phyloP scores from a whole-genome alignment of 129 eudicot species.

The Chrysanthemum makinoi region DNA sequence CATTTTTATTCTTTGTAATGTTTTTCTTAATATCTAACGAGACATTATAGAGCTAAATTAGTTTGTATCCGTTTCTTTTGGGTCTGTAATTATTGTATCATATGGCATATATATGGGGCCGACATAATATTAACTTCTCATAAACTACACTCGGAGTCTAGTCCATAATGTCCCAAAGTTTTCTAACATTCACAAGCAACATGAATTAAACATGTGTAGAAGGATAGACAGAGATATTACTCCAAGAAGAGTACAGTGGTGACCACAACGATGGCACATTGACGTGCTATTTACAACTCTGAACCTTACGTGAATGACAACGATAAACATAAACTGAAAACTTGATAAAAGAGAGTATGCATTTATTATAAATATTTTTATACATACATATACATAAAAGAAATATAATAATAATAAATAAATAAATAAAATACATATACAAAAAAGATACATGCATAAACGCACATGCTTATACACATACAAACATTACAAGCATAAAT shows the following conservation, averaged over 20 bases:
- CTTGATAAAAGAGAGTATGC: constrained; percentile 7
- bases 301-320: background rate
- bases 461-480: constrained; percentile 1
- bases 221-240: constrained; percentile 8
- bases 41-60: background rate
- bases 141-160: constrained; percentile 2
- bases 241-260: constrained; percentile 17
- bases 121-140: constrained; percentile 15
- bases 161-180: constrained; percentile 12
- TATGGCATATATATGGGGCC: background rate
- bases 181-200: constrained; percentile 11
- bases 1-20: constrained; percentile 1
- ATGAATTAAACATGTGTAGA: constrained; percentile 15
- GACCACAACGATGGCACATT: background rate
- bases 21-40: background rate
- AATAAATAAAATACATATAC: too few relatives aligned
- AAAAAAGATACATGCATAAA: background rate
- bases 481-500: background rate
- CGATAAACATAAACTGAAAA: constrained; percentile 11
- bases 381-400: too few relatives aligned
- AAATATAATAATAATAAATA: too few relatives aligned
- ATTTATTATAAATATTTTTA: background rate
- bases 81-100: constrained; percentile 7
- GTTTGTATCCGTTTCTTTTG: constrained; percentile 4
- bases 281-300: background rate